Base-by-base conservation (phyloP, 805 yeast species). In the Suhomyces prunicola region DNA sequence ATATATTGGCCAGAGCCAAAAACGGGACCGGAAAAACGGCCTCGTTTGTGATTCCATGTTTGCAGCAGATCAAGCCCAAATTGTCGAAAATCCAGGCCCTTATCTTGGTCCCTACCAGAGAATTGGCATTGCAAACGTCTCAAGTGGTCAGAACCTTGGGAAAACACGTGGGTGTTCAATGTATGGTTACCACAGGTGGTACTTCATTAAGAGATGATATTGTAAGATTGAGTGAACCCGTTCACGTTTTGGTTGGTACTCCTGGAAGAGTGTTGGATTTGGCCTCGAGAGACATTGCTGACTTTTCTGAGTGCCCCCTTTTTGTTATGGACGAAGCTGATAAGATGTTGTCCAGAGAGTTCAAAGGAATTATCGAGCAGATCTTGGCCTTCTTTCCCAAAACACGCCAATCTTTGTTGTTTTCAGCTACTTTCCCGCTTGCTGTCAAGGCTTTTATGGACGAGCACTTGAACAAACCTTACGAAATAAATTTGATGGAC, bases 21-120 rank as follows among this genome's bases (percentile, higher is more conserved):
- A 94, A 94, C 73, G 99, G 99, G 58, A 94, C 99, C 0, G 99
- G 99, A 64, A 94, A 94, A 69, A 94, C 99, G 7, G 99, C 98
- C 1, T 96, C 99, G 6, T 94, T 94, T 70, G 87, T 90, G 48
- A 93, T 94, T 60, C 99, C 99, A 49, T 83, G 96, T 27, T 79
- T 94, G 65, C 96, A 94, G 70, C 88, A 86, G 67, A 80, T 91
- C 56, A 89, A 92, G 71, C 92, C 97, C 33, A 88, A 90, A 65
- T 60, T 85, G 48, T 82, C 85, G 71, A 87, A 88, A 67, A 90
- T 91, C 62, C 99, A 94, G 73, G 94, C 96, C 6, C 81, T 94
- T 55, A 90, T 94, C 54, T 80, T 94, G 70, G 96, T 94, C 24
- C 99, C 99, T 62, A 94, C 99, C 12, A 88, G 99, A 81, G 99